phyloP scores from a whole-genome alignment of 305 asterid species.

The Salvia sclarea region DNA sequence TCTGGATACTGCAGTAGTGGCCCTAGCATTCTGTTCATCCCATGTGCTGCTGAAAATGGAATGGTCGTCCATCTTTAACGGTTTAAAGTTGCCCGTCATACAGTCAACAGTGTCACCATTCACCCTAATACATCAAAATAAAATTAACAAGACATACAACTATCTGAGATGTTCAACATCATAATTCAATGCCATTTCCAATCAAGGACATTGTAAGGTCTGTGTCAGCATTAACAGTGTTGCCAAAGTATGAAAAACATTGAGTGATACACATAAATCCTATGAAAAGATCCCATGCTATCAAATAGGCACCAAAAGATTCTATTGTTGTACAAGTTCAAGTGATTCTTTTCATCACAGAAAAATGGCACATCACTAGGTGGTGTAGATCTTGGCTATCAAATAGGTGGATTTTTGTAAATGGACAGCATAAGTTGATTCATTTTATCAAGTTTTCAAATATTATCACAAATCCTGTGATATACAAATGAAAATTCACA shows the following conservation, averaged over 20 bases:
- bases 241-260: not conserved
- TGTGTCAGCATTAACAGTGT: not conserved
- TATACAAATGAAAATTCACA: not conserved
- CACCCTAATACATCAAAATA: slow-evolving; percentile 55
- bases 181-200: slow-evolving; percentile 5
- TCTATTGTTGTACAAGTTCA: slow-evolving; percentile 4
- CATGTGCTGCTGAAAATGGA: slow-evolving; percentile 63
- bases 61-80: slow-evolving; percentile 74
- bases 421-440: not conserved
- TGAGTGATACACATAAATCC: not conserved
- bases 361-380: slow-evolving; percentile 4
- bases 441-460: not conserved
- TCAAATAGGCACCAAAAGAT: not conserved
- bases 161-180: not conserved
- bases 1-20: slow-evolving; percentile 69
- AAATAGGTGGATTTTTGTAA: not conserved
- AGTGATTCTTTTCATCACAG: slow-evolving; percentile 9
- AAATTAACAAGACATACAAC: slow-evolving; percentile 14
- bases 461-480: not conserved
- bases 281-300: not conserved
- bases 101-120: slow-evolving; percentile 81
- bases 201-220: slow-evolving; percentile 2
- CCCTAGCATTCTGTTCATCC: slow-evolving; percentile 75
- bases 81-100: slow-evolving; percentile 84
- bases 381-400: not conserved